These are phyloP conservation scores for Ordospora colligata DNA, from an alignment of 371 early-diverging fungal species.

Conservation along the genomic window DNA sequence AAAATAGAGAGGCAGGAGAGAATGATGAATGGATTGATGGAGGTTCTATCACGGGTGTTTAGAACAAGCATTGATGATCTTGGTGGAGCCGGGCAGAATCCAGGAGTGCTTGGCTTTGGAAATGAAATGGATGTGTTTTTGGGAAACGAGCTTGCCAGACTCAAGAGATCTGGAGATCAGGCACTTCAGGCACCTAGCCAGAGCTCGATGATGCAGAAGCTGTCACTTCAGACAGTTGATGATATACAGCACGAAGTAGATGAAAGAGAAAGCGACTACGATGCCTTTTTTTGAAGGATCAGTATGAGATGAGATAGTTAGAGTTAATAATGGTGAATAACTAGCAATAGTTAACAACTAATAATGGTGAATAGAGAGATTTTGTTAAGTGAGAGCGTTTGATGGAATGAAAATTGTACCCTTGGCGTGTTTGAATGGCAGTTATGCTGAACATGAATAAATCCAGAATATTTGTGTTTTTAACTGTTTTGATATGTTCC, in stretches of 20 bases:
- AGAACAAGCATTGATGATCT: not conserved
- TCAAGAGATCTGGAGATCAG: too few relatives aligned
- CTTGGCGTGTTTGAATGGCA: too few relatives aligned
- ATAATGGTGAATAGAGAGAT: too few relatives aligned
- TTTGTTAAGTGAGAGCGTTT: too few relatives aligned
- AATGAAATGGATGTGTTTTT: not conserved
- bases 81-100: not conserved
- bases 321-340: too few relatives aligned
- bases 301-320: too few relatives aligned
- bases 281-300: not conserved
- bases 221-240: not conserved
- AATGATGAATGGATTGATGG: conserved; percentile 56
- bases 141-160: not conserved
- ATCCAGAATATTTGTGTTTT: too few relatives aligned
- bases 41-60: conserved; percentile 56
- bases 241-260: not conserved
- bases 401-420: too few relatives aligned
- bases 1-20: conserved; percentile 57
- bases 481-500: too few relatives aligned
- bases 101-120: not conserved
- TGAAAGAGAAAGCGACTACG: not conserved
- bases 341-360: too few relatives aligned
- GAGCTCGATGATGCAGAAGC: not conserved
- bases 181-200: too few relatives aligned
- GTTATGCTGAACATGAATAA: too few relatives aligned